These are phyloP conservation scores for Pythium monospermum DNA, from an alignment of 352 stramenopile genomes.

Conservation along the genomic window DNA sequence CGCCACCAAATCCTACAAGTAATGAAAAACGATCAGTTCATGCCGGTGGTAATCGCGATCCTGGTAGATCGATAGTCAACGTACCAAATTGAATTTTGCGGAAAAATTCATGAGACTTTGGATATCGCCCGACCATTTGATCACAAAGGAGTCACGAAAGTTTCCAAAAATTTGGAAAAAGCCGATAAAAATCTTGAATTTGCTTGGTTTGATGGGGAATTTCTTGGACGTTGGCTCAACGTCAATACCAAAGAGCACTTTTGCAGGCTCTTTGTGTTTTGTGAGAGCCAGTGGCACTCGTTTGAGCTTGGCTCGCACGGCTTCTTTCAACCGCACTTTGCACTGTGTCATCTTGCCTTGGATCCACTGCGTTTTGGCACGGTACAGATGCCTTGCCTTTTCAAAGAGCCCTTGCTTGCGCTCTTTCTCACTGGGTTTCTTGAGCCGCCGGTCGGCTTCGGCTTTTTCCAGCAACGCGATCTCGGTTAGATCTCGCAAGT, in stretches of 20 bases:
- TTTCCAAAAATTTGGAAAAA: constrained; percentile 85
- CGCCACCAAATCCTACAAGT: constrained; percentile 51
- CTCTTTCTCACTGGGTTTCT: constrained; percentile 17
- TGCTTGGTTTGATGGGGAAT: constrained; percentile 59
- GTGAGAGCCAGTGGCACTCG: constrained; percentile 12
- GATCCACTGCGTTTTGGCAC: constrained; percentile 17
- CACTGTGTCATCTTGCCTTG: constrained; percentile 24
- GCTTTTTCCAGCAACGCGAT: constrained; percentile 56
- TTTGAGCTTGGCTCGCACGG: constrained; percentile 14
- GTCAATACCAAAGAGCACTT: constrained; percentile 56
- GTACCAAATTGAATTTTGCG: constrained; percentile 71
- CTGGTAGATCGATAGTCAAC: background rate
- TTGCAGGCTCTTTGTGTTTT: constrained; percentile 10
- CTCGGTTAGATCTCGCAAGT: constrained; percentile 57
- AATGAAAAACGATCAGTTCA: background rate
- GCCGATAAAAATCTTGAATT: constrained; percentile 77
- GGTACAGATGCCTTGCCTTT: constrained; percentile 22
- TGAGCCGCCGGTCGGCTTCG: constrained; percentile 48
- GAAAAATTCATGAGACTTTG: constrained; percentile 60
- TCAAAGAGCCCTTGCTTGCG: constrained; percentile 21
- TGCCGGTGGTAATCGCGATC: background rate
- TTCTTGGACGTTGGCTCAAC: constrained; percentile 30
- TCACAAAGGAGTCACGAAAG: constrained; percentile 56
- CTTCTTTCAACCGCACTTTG: constrained; percentile 21
- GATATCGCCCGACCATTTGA: constrained; percentile 57